These are phyloP conservation scores for Pterulicium gracile DNA, from an alignment of 1,284 basidiomycete species.

Conservation along the genomic window DNA sequence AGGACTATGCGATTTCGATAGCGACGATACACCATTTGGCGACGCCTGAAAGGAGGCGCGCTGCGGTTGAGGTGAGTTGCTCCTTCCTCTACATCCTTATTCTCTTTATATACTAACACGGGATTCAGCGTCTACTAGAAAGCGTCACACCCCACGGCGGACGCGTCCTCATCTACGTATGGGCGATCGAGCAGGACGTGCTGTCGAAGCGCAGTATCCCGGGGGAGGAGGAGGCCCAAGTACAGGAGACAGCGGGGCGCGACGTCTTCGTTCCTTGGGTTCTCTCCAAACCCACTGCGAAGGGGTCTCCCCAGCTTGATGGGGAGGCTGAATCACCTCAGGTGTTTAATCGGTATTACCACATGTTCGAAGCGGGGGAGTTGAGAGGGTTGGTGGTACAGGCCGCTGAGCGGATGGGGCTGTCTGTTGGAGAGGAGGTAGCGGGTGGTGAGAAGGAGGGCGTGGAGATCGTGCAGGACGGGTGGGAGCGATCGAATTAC, in stretches of 20 bases:
- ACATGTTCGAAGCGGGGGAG: slow-evolving; percentile 82
- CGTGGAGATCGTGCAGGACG: slow-evolving; percentile 58
- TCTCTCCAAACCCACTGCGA: slow-evolving; percentile 15
- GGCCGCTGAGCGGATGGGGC: slow-evolving; percentile 51
- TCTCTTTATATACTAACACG: too few relatives aligned
- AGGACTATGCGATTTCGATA: slow-evolving; percentile 60
- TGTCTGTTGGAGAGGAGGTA: slow-evolving; percentile 32
- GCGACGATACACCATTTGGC: slow-evolving; percentile 93
- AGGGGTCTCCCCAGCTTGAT: slow-evolving; percentile 1
- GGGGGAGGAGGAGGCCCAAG: too few relatives aligned
- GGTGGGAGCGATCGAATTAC: slow-evolving; percentile 83
- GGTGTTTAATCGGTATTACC: slow-evolving; percentile 82
- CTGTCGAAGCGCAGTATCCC: slow-evolving; percentile 71
- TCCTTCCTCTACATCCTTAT: too few relatives aligned
- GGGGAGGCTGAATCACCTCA: slow-evolving; percentile 20
- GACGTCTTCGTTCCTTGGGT: slow-evolving; percentile 43
- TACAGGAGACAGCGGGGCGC: slow-evolving; percentile 17
- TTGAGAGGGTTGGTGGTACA: slow-evolving; percentile 47
- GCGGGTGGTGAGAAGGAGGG: slow-evolving; percentile 23
- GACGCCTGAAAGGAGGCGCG: slow-evolving; percentile 57
- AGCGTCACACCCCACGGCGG: slow-evolving; percentile 55
- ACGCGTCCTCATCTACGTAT: slow-evolving; percentile 91
- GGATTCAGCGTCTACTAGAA: too few relatives aligned
- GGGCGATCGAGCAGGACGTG: slow-evolving; percentile 92
- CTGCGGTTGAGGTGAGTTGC: slow-evolving; percentile 63